Evolutionary conservation across 1,284 basidiomycete species (phyloP), one percentile per base, ranked within the genome.

Genomic region (Tylopilus sp.): DNA sequence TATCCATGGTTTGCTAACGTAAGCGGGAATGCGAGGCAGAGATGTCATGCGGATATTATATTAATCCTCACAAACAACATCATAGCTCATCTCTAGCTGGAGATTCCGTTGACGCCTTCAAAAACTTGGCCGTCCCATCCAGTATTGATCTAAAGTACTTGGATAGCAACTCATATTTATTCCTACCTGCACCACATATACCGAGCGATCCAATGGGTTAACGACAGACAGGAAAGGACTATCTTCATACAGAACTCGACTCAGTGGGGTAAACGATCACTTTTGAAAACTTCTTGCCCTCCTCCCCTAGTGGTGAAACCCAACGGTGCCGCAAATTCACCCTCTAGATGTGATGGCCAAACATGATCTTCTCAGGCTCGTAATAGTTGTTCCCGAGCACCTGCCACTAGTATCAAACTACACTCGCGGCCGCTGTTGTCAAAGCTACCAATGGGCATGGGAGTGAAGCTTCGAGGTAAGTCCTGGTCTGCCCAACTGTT

Each of bases 341-440:
- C 86, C 45, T 84, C 76, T 15, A 79, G 77, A 67, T 94, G 63
- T 88, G 82, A 47, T 81, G 81, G 3, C 79, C 88, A 57, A 94
- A 83, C 25, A 76, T 77, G 22, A 93, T 77, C 62, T 85, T 77
- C 50, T 81, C n/a, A n/a, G n/a, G n/a, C n/a, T n/a, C 81, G 49
- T 79, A 69, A 68, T 87, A 88, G 58, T 86, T 88, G 66, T 91
- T 90, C 13, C 81, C 85, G 33, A 95, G 80, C 6, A 90, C 86
- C 65, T 90, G 86, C 92, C 92, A 95, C 47, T n/a, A n/a, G n/a
- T n/a, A n/a, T n/a, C n/a, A n/a, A n/a, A n/a, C n/a, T n/a, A n/a
- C n/a, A n/a, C n/a, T n/a, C n/a, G n/a, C n/a, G n/a, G n/a, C n/a
- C n/a, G n/a, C n/a, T n/a, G n/a, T n/a, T n/a, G n/a, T n/a, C n/a